Evolutionary conservation across 2,329 filamentous ascomycete genomes (phyloP), one percentile per base, ranked within the genome.

Genomic region (Emergomyces pasteurianus): DNA sequence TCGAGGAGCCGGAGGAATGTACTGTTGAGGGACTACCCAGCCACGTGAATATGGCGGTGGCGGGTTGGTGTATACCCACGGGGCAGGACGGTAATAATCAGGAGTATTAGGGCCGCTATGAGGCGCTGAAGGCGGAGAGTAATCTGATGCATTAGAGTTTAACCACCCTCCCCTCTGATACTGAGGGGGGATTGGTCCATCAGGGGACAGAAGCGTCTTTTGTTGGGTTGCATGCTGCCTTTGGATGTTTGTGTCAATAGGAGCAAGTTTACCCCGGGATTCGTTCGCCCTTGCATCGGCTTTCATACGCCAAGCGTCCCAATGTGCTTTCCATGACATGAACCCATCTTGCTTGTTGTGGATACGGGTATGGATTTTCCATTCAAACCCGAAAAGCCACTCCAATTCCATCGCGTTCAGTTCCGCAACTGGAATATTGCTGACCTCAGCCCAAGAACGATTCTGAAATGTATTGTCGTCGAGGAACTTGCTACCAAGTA

Each of bases 391-490:
- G 60, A 84, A 81, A 47, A 96, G 81, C 92, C 92, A 96, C 68
- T 95, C 88, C 68, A 87, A 84, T 78, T 96, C 92, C 73, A 95
- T 83, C 63, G 82, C 80, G 77, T 96, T 96, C 67, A 96, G 81
- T 70, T 96, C 90, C 2, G 82, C 77, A 23, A 96, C 90, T 38
- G 86, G 81, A 66, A 96, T 95, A 63, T 89, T 90, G 75, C 90
- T 96, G 58, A 96, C 92, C 71, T 96, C 92, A 5, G 92, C 90
- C 92, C 92, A 96, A 1, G 92, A 96, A 60, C 90, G 88, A 77
- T 96, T 96, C 80, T 96, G 92, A 76, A 96, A 96, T 6, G 92
- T 96, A 77, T 96, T 96, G 80, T 96, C 92, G 70, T 96, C 92
- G 66, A 96, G 80, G 70, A 96, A 96, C 78, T 96, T 96, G 84